Percentiles rank a stretch among this genome's conserved stretches.
Conservation (phyloP, 768 basidiomycete genomes). For the Tylopilus subfusipes region DNA sequence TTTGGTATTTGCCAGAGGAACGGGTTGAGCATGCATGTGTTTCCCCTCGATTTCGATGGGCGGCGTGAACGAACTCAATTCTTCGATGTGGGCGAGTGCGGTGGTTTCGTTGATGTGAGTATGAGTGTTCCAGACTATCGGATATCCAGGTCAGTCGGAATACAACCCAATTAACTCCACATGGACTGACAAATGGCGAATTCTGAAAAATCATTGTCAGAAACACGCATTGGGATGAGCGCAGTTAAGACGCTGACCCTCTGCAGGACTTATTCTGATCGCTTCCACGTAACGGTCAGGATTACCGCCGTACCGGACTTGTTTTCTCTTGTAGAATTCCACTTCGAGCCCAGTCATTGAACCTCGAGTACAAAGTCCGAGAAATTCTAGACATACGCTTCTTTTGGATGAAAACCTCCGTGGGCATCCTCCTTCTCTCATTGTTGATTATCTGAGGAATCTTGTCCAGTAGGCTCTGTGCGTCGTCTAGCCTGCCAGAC, state of each 20-base stretch:
- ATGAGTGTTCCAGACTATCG: conserved; percentile 76
- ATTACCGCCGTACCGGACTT: conserved; percentile 50
- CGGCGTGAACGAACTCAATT: conserved; percentile 50
- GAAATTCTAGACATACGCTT: conserved; percentile 46
- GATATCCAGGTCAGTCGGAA: conserved; percentile 2
- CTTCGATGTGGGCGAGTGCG: conserved; percentile 58
- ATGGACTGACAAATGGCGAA: conserved; percentile 60
- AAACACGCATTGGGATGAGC: background rate
- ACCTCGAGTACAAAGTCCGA: background rate
- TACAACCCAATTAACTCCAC: background rate
- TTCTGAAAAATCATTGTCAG: conserved; percentile 39
- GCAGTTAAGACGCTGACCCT: conserved; percentile 45
- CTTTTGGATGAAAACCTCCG: conserved; percentile 75
- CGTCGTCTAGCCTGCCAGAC: conserved; percentile 50
- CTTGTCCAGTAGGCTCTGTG: conserved; percentile 57
- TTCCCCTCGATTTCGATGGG: conserved; percentile 33
- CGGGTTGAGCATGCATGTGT: conserved; percentile 15
- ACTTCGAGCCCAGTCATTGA: conserved; percentile 40
- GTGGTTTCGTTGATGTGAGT: conserved; percentile 51
- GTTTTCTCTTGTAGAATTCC: conserved; percentile 71
- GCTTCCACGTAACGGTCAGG: conserved; percentile 48
- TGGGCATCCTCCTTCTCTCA: conserved; percentile 67
- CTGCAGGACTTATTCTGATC: conserved; percentile 65
- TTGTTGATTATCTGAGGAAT: conserved; percentile 60
- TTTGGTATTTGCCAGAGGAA: background rate